A percentile compares a stretch with the other conserved stretches of the same genome.
Evolutionary conservation across 805 yeast genomes (phyloP).

Genomic region (Martiniozyma abietophila): DNA sequence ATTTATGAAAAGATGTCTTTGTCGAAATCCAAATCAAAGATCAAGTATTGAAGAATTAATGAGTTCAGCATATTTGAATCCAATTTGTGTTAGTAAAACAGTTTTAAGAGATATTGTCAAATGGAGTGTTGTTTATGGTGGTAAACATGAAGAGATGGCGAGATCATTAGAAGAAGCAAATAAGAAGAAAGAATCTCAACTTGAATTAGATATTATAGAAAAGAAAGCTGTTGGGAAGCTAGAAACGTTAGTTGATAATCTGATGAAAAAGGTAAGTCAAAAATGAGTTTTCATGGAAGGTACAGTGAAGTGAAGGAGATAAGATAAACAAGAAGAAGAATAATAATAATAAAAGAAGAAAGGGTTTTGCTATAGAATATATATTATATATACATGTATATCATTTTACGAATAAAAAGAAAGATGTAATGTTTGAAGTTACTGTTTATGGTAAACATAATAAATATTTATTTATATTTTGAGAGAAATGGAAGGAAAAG

Average conservation of each 20-base stretch:
- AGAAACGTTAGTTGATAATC: slow-evolving; percentile 9
- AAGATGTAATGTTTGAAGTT: too few species aligned
- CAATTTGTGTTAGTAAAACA: slow-evolving; percentile 59
- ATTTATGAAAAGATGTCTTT: slow-evolving; percentile 61
- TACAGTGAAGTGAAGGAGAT: too few species aligned
- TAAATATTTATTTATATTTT: background rate
- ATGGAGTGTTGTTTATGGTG: slow-evolving; percentile 72
- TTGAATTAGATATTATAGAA: slow-evolving; percentile 2
- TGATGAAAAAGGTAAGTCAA: slow-evolving; percentile 7
- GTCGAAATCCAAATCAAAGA: slow-evolving; percentile 60
- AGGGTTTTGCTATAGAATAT: too few species aligned
- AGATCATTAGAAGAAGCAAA: background rate
- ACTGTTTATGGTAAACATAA: background rate
- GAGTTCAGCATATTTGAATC: slow-evolving; percentile 56
- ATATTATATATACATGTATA: too few species aligned
- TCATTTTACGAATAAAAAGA: too few species aligned
- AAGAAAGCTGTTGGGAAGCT: slow-evolving; percentile 4
- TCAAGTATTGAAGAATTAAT: slow-evolving; percentile 56
- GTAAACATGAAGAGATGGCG: slow-evolving; percentile 24
- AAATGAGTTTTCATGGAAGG: background rate
- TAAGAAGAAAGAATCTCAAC: background rate
- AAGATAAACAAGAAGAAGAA: too few species aligned
- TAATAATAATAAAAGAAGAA: too few species aligned
- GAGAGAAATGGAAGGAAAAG: background rate
- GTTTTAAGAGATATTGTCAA: slow-evolving; percentile 64